Evolutionary conservation across 129 eudicot genomes (phyloP).

Genomic region (Arctium lappa): DNA sequence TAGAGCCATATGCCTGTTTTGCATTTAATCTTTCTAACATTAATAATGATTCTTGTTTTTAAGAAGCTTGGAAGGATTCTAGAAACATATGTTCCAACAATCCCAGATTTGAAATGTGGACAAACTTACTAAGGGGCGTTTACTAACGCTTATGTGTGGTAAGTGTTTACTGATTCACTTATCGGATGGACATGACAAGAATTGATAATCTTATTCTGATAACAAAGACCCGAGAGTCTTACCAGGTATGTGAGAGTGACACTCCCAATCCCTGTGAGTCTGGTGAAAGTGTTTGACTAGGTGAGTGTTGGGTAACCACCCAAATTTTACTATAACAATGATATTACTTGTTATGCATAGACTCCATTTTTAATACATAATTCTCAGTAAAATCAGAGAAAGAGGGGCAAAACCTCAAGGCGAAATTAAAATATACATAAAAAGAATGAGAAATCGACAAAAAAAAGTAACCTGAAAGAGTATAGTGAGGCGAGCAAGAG

Average conservation of each 20-base stretch:
- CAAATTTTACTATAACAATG: too few species aligned
- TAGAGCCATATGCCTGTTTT: not conserved
- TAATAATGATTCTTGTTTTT: not conserved
- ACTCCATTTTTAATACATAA: not conserved
- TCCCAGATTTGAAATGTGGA: too few species aligned
- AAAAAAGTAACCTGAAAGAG: constrained; percentile 71
- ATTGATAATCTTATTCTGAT: too few species aligned
- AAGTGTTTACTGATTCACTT: too few species aligned
- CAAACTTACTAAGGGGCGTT: too few species aligned
- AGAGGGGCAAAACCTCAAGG: not conserved
- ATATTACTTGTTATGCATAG: not conserved
- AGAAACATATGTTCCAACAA: not conserved
- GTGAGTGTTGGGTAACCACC: too few species aligned
- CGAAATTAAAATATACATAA: not conserved
- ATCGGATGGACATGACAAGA: too few species aligned
- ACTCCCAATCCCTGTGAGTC: too few species aligned
- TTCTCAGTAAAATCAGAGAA: not conserved
- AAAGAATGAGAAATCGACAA: not conserved
- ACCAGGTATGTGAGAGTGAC: too few species aligned
- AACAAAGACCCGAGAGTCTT: too few species aligned
- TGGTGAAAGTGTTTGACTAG: too few species aligned
- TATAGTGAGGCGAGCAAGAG: constrained; percentile 91
- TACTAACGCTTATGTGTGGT: too few species aligned
- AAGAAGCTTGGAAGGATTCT: not conserved
- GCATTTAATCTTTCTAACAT: not conserved